Percentiles rank a stretch among this genome's conserved stretches.
Evolutionary conservation across 495 filamentous ascomycete species (phyloP).

Genomic region (Friedmanniomyces simplex): DNA sequence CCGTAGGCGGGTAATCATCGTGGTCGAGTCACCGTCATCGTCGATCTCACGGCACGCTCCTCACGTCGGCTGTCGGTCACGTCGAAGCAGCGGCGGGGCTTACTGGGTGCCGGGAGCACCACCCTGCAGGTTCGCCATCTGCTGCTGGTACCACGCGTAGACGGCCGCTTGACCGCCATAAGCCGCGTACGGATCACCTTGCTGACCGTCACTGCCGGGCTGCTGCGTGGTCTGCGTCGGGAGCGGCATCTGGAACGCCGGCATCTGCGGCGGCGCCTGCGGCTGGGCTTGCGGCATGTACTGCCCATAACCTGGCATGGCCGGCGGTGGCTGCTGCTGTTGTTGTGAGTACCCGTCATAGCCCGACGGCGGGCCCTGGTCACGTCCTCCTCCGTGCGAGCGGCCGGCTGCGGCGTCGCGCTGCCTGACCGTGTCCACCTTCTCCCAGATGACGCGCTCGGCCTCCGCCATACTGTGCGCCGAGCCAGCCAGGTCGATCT

Average conservation of each 20-base stretch:
- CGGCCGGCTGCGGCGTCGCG: constrained; percentile 14
- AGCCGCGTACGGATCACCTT: constrained; percentile 44
- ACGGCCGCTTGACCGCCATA: constrained; percentile 58
- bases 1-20: not conserved
- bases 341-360: constrained; percentile 35
- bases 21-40: not conserved
- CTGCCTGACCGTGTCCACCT: constrained; percentile 65
- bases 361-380: constrained; percentile 30
- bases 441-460: constrained; percentile 70
- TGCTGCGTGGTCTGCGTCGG: constrained; percentile 35
- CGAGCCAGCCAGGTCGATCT: constrained; percentile 68
- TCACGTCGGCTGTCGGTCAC: not conserved
- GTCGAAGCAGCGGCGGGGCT: not conserved
- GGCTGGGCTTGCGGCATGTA: constrained; percentile 22
- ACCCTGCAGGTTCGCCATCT: constrained; percentile 25
- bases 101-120: constrained; percentile 15
- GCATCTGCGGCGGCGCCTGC: constrained; percentile 21
- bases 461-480: constrained; percentile 61
- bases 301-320: constrained; percentile 20
- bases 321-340: constrained; percentile 34
- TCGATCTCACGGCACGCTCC: not conserved
- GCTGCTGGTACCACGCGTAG: constrained; percentile 51
- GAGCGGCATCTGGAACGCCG: constrained; percentile 33
- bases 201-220: constrained; percentile 18
- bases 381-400: constrained; percentile 22